Conservation (phyloP, 2,329 filamentous ascomycete genomes). For the Arthroderma sp. region DNA sequence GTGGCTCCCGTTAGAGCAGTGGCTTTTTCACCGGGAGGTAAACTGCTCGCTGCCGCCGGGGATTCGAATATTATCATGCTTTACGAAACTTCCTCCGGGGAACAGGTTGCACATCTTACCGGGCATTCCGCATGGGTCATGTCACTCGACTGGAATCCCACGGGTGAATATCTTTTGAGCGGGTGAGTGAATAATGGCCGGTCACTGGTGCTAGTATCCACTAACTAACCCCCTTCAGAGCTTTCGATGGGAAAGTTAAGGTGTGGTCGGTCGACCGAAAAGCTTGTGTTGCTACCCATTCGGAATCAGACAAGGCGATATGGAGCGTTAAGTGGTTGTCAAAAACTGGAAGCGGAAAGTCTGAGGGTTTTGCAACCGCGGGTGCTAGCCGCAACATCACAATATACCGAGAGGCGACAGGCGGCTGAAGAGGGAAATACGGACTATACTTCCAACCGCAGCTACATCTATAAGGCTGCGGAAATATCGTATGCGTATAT, state of each 20-base stretch:
- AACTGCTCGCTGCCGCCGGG: conserved; percentile 74
- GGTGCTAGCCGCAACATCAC: conserved; percentile 63
- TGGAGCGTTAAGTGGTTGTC: conserved; percentile 80
- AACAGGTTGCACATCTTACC: conserved; percentile 74
- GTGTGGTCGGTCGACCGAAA: conserved; percentile 84
- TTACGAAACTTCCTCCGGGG: conserved; percentile 83
- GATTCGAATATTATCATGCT: conserved; percentile 80
- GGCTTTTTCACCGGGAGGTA: conserved; percentile 75
- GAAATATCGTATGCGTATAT: neutral
- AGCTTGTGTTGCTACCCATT: conserved; percentile 82
- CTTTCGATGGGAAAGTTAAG: conserved; percentile 87
- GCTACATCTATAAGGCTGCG: neutral
- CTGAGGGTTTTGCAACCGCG: conserved; percentile 62
- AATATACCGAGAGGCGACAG: conserved; percentile 76
- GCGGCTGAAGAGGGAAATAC: conserved; percentile 33
- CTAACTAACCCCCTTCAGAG: conserved; percentile 26
- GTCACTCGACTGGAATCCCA: conserved; percentile 82
- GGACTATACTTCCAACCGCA: conserved; percentile 4
- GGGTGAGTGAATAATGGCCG: conserved; percentile 39
- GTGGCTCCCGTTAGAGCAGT: conserved; percentile 76
- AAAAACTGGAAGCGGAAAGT: conserved; percentile 44
- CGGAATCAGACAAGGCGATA: conserved; percentile 70
- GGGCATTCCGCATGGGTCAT: conserved; percentile 81
- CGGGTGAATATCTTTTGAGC: conserved; percentile 79
- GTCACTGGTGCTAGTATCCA: neutral